Percentiles rank a stretch among this genome's conserved stretches.
Conservation (phyloP, 2,329 filamentous ascomycete genomes). For the Pseudohalonectria lignicola region DNA sequence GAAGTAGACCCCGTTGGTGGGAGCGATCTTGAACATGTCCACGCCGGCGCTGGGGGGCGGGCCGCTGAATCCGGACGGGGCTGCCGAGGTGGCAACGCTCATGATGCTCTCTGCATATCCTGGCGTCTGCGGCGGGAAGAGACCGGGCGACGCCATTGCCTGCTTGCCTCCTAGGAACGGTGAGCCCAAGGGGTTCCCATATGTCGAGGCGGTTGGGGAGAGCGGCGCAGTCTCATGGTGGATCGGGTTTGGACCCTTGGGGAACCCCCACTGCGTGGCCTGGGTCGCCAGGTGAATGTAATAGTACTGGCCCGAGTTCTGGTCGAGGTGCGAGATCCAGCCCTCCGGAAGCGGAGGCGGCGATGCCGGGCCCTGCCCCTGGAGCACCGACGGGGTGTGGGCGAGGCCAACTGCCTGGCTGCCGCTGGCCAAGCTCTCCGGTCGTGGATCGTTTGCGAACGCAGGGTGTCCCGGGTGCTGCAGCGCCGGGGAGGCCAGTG, state of each 20-base stretch:
- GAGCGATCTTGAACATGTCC: slow-evolving; percentile 85
- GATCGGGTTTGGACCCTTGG: slow-evolving; percentile 85
- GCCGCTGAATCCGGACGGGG: slow-evolving; percentile 74
- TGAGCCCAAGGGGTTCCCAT: slow-evolving; percentile 62
- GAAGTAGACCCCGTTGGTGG: slow-evolving; percentile 96
- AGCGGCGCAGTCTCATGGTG: slow-evolving; percentile 73
- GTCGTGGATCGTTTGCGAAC: slow-evolving; percentile 73
- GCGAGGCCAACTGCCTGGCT: slow-evolving; percentile 32
- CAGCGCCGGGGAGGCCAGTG: slow-evolving; percentile 32
- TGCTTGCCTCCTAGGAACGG: slow-evolving; percentile 57
- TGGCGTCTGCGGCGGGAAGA: slow-evolving; percentile 72
- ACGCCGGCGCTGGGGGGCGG: slow-evolving; percentile 84
- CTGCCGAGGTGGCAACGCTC: slow-evolving; percentile 63
- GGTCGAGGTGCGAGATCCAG: slow-evolving; percentile 95
- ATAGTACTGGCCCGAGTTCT: slow-evolving; percentile 95
- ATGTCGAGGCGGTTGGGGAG: slow-evolving; percentile 70
- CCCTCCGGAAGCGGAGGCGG: slow-evolving; percentile 92
- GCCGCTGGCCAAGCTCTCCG: slow-evolving; percentile 33
- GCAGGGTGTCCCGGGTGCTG: slow-evolving; percentile 68
- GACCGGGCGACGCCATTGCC: slow-evolving; percentile 60
- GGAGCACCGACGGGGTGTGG: slow-evolving; percentile 33
- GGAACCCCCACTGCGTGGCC: slow-evolving; percentile 97
- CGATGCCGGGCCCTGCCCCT: slow-evolving; percentile 52
- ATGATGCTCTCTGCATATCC: slow-evolving; percentile 80
- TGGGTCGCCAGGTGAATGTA: slow-evolving; percentile 95